A percentile compares a stretch with the other conserved stretches of the same genome.
These are phyloP conservation scores for Astrothelium macrocarpum DNA, from an alignment of 495 filamentous ascomycete genomes.

Conservation along the genomic window DNA sequence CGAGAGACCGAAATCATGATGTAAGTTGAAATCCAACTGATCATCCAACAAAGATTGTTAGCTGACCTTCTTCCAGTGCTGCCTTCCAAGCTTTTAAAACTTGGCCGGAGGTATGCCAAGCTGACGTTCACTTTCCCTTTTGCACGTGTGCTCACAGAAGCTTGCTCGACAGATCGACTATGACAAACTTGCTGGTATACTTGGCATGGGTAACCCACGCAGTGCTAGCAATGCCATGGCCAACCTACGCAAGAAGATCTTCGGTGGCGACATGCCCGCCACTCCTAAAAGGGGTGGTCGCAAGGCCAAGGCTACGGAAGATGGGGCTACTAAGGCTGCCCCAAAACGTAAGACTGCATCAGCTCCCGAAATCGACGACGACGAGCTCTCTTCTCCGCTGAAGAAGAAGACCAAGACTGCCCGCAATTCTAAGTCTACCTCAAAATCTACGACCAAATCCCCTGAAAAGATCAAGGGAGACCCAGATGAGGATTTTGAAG, in stretches of 20 bases:
- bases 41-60: not conserved
- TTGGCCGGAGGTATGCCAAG: not conserved
- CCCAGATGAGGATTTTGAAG: too few species aligned
- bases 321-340: conserved; percentile 12
- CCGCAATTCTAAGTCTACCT: too few species aligned
- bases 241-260: conserved; percentile 38
- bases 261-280: not conserved
- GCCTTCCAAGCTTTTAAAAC: not conserved
- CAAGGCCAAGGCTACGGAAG: conserved; percentile 9
- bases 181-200: conserved; percentile 21
- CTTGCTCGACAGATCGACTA: conserved; percentile 23
- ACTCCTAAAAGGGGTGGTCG: conserved; percentile 1
- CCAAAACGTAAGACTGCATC: not conserved
- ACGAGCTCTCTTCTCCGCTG: not conserved
- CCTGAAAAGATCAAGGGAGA: not conserved
- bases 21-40: not conserved
- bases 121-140: not conserved
- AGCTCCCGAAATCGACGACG: not conserved
- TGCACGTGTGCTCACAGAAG: not conserved
- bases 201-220: conserved; percentile 34
- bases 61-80: not conserved
- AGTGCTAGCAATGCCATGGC: conserved; percentile 42
- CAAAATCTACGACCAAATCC: too few species aligned
- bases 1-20: conserved; percentile 15
- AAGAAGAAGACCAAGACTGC: not conserved